phyloP scores from a whole-genome alignment of 108 stramenopile species.

The Nitzschia inconspicua region DNA sequence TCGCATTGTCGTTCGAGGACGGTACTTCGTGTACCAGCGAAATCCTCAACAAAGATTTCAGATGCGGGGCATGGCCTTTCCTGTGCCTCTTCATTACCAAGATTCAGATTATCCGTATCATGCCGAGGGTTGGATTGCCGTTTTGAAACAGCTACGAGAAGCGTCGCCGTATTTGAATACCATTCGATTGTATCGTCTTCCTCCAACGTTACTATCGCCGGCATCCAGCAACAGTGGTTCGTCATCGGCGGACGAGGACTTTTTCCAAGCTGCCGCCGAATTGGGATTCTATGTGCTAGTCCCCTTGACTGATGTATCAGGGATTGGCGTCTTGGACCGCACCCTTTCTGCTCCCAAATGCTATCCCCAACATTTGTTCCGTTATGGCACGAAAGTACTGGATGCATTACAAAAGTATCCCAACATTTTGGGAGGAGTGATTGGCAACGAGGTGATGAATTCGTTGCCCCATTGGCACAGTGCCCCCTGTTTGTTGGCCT shows the following conservation, averaged over 20 bases:
- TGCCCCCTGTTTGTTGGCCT: conserved; percentile 53
- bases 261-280: conserved; percentile 44
- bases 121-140: conserved; percentile 41
- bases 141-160: conserved; percentile 49
- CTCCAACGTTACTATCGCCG: neutral
- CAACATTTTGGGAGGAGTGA: conserved; percentile 52
- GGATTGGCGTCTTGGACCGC: conserved; percentile 48
- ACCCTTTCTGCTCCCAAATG: conserved; percentile 39
- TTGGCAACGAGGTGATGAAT: conserved; percentile 77
- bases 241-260: conserved; percentile 24
- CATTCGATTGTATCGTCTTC: conserved; percentile 42
- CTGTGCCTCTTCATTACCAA: conserved; percentile 29
- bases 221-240: conserved; percentile 28
- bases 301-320: conserved; percentile 41
- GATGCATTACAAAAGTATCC: conserved; percentile 32
- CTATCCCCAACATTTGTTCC: conserved; percentile 34
- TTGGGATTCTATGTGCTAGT: conserved; percentile 65
- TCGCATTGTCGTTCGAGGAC: conserved; percentile 35
- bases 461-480: conserved; percentile 29
- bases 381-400: conserved; percentile 36
- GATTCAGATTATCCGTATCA: conserved; percentile 32
- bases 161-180: conserved; percentile 42
- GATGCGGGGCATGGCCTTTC: conserved; percentile 63
- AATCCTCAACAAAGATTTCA: conserved; percentile 30
- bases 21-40: conserved; percentile 33